Conservation (phyloP, 2,329 filamentous ascomycete genomes). For the Claviceps quebecensis region DNA sequence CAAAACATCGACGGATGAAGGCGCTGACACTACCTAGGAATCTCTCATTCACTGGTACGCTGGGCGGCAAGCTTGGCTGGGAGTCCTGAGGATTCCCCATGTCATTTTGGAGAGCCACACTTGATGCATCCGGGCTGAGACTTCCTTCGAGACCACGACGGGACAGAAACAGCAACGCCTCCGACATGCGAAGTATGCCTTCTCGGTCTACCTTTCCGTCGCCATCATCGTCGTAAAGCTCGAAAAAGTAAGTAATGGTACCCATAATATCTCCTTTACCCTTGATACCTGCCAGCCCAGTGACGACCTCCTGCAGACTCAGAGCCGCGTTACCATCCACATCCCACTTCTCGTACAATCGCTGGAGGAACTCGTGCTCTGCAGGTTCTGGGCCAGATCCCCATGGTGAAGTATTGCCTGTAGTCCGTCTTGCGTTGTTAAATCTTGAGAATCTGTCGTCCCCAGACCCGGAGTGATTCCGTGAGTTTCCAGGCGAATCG, state of each 20-base stretch:
- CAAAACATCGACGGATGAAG: constrained; percentile 92
- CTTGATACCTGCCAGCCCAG: constrained; percentile 80
- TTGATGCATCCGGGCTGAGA: constrained; percentile 50
- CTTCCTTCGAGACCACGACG: constrained; percentile 70
- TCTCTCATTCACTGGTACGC: constrained; percentile 62
- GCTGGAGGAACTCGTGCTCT: constrained; percentile 86
- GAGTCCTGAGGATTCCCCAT: constrained; percentile 16
- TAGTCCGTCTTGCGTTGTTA: constrained; percentile 36
- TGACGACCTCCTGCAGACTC: constrained; percentile 82
- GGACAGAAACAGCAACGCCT: constrained; percentile 84
- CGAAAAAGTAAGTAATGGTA: constrained; percentile 94
- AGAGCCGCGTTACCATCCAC: constrained; percentile 61
- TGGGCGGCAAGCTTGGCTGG: constrained; percentile 26
- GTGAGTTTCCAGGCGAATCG: constrained; percentile 57
- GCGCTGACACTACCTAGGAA: constrained; percentile 89
- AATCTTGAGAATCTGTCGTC: constrained; percentile 46
- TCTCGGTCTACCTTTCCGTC: constrained; percentile 90
- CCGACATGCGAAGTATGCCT: constrained; percentile 86
- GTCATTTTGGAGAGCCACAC: constrained; percentile 34
- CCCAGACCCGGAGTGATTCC: constrained; percentile 31
- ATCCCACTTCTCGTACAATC: constrained; percentile 83
- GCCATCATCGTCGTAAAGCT: constrained; percentile 85
- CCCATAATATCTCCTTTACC: constrained; percentile 94
- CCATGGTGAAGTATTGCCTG: constrained; percentile 35
- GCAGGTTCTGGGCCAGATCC: constrained; percentile 53